Base-by-base conservation (phyloP, 1,284 basidiomycete species). In the Coniferiporia sulphurascens region DNA sequence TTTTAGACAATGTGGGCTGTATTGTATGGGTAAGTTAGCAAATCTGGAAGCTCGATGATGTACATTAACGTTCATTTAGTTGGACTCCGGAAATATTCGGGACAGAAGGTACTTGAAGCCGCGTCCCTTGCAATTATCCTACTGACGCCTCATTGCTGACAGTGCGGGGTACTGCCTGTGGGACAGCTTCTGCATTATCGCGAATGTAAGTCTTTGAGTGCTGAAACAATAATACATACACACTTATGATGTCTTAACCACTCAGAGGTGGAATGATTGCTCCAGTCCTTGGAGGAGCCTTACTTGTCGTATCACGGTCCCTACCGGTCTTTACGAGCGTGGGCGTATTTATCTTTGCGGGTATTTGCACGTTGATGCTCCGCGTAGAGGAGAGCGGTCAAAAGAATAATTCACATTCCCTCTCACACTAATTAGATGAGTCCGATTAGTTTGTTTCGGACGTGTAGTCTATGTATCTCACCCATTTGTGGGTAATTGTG, bases 41-140 rank as follows among this genome's bases (percentile, higher is more conserved):
- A 45, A 17, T 15, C 36, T 54, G 58, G 19, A 8, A 5, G 17
- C 55, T 56, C 62, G 15, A 52, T 10, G 15, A 41, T 32, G 51
- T 6, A 44, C 51, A 48, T 65, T n/a, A 57, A n/a, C 35, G 53
- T 43, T 52, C 44, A 9, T 12, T 32, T 27, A 86, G 85, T 4
- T 94, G 93, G 91, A 95, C 93, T 0, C 93, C 92, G 1, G 91
- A 94, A 72, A 92, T 94, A 12, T 95, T 95, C 69, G 85, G 82
- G 1, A 94, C 92, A 1, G 84, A 85, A 74, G 82, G 86, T 85
- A 64, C 8, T 27, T 43, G 2, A 21, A 27, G 45, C 52, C 4
- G 36, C 36, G 35, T 34, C 52, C 51, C 12, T 45, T 60, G 8
- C 49, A 21, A 6, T 43, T n/a, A 2, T 12, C 46, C 59, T 38